Evolutionary conservation across 2,329 filamentous ascomycete species (phyloP).

Genomic region (Leptographium lundbergii): DNA sequence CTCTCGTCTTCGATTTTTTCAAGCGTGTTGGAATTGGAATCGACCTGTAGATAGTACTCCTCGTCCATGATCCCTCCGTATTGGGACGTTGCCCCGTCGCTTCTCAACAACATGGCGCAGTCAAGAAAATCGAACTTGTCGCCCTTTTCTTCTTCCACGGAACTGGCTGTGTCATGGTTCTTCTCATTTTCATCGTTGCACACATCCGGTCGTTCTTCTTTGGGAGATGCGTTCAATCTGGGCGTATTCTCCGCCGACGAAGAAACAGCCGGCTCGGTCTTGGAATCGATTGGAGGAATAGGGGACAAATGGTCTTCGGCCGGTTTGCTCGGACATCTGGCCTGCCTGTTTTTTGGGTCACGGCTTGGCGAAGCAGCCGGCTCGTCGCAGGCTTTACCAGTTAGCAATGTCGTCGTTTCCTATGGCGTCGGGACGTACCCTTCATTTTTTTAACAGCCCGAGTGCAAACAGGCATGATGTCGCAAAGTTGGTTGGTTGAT

Average conservation of each 20-base stretch:
- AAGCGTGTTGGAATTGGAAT: neutral
- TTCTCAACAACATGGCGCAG: neutral
- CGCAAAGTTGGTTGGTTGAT: too few relatives aligned
- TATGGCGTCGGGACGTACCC: neutral
- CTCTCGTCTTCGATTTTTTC: neutral
- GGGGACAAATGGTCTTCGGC: too few relatives aligned
- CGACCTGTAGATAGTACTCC: neutral
- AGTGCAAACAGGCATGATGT: neutral
- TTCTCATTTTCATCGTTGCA: neutral
- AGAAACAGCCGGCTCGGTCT: neutral
- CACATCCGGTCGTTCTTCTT: neutral
- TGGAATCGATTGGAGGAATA: neutral
- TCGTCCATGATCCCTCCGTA: neutral
- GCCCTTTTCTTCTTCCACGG: neutral
- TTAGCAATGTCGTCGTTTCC: neutral
- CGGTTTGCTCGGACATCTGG: neutral
- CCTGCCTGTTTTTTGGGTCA: neutral
- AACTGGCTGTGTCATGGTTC: neutral
- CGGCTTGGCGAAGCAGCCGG: neutral
- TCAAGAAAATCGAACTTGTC: neutral
- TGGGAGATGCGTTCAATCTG: too few relatives aligned
- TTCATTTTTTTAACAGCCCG: neutral
- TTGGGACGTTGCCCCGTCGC: neutral
- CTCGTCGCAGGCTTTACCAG: neutral
- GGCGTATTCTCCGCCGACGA: too few relatives aligned